These are phyloP conservation scores for Fraxinus baroniana DNA, from an alignment of 305 asterid species.

Conservation along the genomic window DNA sequence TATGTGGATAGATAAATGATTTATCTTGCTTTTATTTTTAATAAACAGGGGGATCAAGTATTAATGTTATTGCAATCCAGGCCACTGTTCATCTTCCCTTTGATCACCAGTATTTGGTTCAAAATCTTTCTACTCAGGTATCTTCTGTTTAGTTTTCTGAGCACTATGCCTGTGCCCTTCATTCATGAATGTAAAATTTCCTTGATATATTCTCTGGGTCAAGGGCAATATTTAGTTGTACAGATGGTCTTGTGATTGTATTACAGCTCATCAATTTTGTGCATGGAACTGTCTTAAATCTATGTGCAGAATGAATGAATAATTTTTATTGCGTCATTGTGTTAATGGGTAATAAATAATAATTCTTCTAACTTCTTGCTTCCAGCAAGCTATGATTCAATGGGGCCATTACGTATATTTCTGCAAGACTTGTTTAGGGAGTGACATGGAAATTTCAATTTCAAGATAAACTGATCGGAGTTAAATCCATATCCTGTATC, in stretches of 20 bases:
- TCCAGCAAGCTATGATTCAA: not conserved
- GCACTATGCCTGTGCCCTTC: slow-evolving; percentile 1
- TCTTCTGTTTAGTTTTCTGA: slow-evolving; percentile 20
- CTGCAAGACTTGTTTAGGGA: not conserved
- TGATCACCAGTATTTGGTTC: slow-evolving; percentile 74
- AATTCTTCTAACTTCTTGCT: not conserved
- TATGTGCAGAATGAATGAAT: not conserved
- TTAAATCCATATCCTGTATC: not conserved
- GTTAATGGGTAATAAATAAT: not conserved
- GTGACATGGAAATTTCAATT: not conserved
- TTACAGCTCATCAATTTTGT: not conserved
- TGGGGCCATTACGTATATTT: not conserved
- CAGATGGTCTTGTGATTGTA: not conserved
- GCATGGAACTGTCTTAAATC: slow-evolving; percentile 8
- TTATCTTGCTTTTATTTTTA: slow-evolving; percentile 13
- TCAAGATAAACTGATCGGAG: not conserved
- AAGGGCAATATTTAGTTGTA: not conserved
- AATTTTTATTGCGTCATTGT: not conserved
- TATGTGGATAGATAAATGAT: slow-evolving; percentile 17
- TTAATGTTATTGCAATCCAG: slow-evolving; percentile 75
- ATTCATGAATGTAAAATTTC: not conserved
- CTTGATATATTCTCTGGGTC: not conserved
- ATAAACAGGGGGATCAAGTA: slow-evolving; percentile 62
- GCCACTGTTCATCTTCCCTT: slow-evolving; percentile 82
- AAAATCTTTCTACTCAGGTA: slow-evolving; percentile 90